These are phyloP conservation scores for Sedum album DNA, from an alignment of 164 flowering plant genomes.

Conservation along the genomic window DNA sequence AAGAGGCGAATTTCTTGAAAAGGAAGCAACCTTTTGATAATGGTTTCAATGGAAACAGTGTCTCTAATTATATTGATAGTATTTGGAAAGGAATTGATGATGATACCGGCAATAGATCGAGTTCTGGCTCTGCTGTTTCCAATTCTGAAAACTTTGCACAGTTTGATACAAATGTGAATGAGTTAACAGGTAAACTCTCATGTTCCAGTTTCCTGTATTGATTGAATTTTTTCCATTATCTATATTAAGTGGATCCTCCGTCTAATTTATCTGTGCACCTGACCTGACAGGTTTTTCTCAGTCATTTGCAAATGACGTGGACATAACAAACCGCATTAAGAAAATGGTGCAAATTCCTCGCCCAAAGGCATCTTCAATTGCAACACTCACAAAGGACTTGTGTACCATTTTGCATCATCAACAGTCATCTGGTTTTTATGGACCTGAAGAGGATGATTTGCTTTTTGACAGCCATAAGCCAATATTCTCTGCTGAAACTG, in stretches of 20 bases:
- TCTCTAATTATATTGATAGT: constrained; percentile 30
- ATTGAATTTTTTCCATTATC: background rate
- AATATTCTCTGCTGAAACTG: constrained; percentile 88
- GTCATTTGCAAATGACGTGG: constrained; percentile 51
- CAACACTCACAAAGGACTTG: constrained; percentile 87
- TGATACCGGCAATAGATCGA: constrained; percentile 75
- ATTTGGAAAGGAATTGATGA: constrained; percentile 50
- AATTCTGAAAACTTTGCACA: constrained; percentile 78
- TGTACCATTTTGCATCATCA: constrained; percentile 77
- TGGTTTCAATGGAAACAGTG: constrained; percentile 16
- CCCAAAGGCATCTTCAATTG: constrained; percentile 75
- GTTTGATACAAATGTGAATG: constrained; percentile 67
- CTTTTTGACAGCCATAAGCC: constrained; percentile 73
- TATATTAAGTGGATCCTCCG: background rate
- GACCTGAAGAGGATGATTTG: constrained; percentile 77
- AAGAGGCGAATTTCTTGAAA: constrained; percentile 10
- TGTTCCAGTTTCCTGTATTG: background rate
- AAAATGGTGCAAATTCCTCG: constrained; percentile 76
- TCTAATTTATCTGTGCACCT: background rate
- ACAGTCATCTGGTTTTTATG: constrained; percentile 56
- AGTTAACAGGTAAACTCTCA: constrained; percentile 52
- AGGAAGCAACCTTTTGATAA: constrained; percentile 38
- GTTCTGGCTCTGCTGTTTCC: constrained; percentile 90
- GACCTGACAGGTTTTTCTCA: constrained; percentile 66
- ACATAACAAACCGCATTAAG: constrained; percentile 65